Evolutionary conservation across 2,329 filamentous ascomycete species (phyloP).

Genomic region (Coniella lustricola): DNA sequence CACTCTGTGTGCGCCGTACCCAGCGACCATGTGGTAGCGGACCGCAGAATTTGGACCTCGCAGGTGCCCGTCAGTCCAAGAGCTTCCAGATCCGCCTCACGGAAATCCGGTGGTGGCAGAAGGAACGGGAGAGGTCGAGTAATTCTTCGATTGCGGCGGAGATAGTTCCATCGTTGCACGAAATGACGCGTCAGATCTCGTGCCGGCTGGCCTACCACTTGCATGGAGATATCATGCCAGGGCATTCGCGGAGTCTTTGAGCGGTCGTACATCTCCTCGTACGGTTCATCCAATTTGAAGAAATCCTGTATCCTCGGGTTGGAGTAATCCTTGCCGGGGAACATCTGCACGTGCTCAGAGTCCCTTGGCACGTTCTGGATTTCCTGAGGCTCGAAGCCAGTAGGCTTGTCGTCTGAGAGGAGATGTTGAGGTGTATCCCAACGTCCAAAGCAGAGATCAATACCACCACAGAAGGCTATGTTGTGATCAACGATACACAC

Average conservation of each 20-base stretch:
- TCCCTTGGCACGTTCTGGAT: slow-evolving; percentile 69
- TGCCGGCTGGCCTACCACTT: slow-evolving; percentile 91
- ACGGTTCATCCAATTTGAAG: slow-evolving; percentile 84
- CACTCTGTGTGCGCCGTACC: slow-evolving; percentile 83
- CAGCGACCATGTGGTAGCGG: slow-evolving; percentile 84
- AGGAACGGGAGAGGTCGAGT: slow-evolving; percentile 90
- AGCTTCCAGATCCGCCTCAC: slow-evolving; percentile 74
- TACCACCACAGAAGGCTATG: slow-evolving; percentile 88
- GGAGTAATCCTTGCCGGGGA: slow-evolving; percentile 97
- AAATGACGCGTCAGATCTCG: slow-evolving; percentile 93
- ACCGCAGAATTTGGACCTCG: slow-evolving; percentile 91
- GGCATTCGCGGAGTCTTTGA: slow-evolving; percentile 87
- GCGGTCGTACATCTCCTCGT: slow-evolving; percentile 98
- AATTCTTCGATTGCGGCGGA: slow-evolving; percentile 85
- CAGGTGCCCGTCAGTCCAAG: slow-evolving; percentile 89
- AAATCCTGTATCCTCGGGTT: slow-evolving; percentile 96
- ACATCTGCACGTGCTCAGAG: slow-evolving; percentile 89
- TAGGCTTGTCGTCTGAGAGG: slow-evolving; percentile 86
- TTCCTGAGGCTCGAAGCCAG: slow-evolving; percentile 78
- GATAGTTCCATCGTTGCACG: slow-evolving; percentile 96
- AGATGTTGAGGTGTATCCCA: slow-evolving; percentile 96
- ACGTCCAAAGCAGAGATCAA: slow-evolving; percentile 92
- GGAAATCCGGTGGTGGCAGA: slow-evolving; percentile 87
- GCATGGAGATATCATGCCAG: slow-evolving; percentile 98
- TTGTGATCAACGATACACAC: slow-evolving; percentile 96